Base-by-base conservation (phyloP, 2,329 filamentous ascomycete species). In the Cladophialophora immunda region DNA sequence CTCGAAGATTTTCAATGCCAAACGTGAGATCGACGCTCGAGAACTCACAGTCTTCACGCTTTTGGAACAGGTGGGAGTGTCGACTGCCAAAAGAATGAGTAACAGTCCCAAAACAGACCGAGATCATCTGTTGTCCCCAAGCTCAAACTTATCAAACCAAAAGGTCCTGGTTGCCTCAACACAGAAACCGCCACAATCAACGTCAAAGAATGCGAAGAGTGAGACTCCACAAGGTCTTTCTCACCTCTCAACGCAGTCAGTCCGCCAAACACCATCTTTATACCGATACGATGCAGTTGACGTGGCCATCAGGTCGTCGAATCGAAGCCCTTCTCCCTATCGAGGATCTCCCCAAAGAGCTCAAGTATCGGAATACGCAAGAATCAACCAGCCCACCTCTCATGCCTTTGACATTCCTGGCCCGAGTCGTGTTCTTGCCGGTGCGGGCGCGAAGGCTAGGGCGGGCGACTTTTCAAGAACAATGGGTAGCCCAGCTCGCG, bases 401-500 rank as follows among this genome's bases (percentile, higher is more conserved):
- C 22, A 30, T 5, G n/a, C 29, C 22, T 4, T 58, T 9, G 52
- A 52, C 32, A 52, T 47, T 41, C 41, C 50, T 9, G 36, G 9
- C 25, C 27, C 47, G 19, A 53, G 62, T 17, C 29, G n/a, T 29
- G 66, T 72, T 32, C 66, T 56, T 17, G 19, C 27, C 7, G 25
- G 73, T 38, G 69, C 71, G 34, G 73, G 75, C 58, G 72, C 73
- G 22, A 56, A 57, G 1, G 34, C 45, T 15, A 36, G 29, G 22
- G 19, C 17, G 13, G 25, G 50, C 30, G 61, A 29, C 53, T 77
- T 79, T 64, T 77, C 79, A 19, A 75, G 78, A 56, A 81, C 77
- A 36, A 82, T 82, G 80, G 80, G 77, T 27, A 79, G 78, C 25
- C 78, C 79, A 71, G 22, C 72, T 74, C 62, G 56, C 17, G 63